Percentiles rank a stretch among this genome's conserved stretches.
Conservation (phyloP, 2,329 filamentous ascomycete species). For the Aspergillus terreus region DNA sequence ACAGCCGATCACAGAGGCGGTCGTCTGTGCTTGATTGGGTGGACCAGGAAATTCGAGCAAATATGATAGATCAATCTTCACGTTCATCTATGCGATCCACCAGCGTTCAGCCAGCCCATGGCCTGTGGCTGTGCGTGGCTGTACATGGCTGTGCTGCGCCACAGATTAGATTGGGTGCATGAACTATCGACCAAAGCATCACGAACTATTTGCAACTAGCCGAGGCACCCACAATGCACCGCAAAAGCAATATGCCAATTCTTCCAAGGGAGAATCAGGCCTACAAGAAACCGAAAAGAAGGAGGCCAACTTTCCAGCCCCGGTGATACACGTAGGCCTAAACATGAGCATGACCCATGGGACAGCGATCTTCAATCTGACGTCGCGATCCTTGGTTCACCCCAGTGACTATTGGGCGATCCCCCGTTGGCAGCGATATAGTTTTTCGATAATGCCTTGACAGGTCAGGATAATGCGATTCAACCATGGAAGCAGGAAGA, state of each 20-base stretch:
- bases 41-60: background rate
- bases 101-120: background rate
- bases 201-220: background rate
- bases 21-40: background rate
- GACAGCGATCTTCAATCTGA: background rate
- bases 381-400: background rate
- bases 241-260: background rate
- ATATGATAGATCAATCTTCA: background rate
- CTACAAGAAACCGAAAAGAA: no score
- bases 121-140: background rate
- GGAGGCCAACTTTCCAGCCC: background rate
- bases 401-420: background rate
- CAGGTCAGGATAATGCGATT: no score
- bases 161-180: background rate
- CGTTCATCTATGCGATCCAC: background rate
- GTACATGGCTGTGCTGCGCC: background rate
- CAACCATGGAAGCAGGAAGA: no score
- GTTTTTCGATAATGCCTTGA: no score
- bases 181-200: background rate
- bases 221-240: background rate
- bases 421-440: background rate
- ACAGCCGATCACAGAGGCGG: background rate
- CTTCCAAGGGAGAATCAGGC: background rate
- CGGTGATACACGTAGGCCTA: background rate
- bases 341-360: background rate